Conservation (phyloP, 495 filamentous ascomycete genomes). For the Annulohypoxylon stygium region DNA sequence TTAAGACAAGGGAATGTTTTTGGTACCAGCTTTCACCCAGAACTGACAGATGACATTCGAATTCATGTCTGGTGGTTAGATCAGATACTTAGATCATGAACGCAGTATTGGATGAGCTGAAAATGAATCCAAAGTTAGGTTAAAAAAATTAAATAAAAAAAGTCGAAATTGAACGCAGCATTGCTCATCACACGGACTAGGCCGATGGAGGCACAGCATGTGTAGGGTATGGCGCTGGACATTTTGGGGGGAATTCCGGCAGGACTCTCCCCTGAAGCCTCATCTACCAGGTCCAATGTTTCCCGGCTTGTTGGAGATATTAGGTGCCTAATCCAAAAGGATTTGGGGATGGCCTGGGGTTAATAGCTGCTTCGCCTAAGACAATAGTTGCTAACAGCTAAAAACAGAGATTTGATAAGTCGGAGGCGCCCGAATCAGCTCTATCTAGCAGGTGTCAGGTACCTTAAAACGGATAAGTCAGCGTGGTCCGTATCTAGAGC, state of each 20-base stretch:
- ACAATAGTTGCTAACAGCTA: not conserved
- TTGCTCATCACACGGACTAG: not conserved
- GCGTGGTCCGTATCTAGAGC: slow-evolving; percentile 10
- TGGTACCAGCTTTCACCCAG: slow-evolving; percentile 96
- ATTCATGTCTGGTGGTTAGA: slow-evolving; percentile 96
- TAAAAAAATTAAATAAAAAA: not conserved
- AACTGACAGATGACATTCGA: slow-evolving; percentile 87
- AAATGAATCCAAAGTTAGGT: not conserved
- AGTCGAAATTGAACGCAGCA: not conserved
- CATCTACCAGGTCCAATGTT: not conserved
- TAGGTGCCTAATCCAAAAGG: not conserved
- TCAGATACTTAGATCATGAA: slow-evolving; percentile 67
- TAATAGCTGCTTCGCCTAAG: not conserved
- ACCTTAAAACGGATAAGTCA: slow-evolving; percentile 6
- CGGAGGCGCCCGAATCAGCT: slow-evolving; percentile 21
- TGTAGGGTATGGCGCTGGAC: too few species aligned
- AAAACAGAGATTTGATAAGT: not conserved
- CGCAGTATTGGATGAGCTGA: slow-evolving; percentile 21
- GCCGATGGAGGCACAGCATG: not conserved
- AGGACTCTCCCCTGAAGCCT: not conserved
- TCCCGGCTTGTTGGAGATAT: too few species aligned
- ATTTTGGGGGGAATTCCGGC: not conserved
- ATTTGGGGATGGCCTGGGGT: not conserved
- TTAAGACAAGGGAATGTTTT: slow-evolving; percentile 95
- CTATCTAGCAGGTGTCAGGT: too few species aligned